Evolutionary conservation across 176 grass and related monocot species (phyloP), one percentile per base, ranked within the genome.

Genomic region (Alopecurus myosuroides): DNA sequence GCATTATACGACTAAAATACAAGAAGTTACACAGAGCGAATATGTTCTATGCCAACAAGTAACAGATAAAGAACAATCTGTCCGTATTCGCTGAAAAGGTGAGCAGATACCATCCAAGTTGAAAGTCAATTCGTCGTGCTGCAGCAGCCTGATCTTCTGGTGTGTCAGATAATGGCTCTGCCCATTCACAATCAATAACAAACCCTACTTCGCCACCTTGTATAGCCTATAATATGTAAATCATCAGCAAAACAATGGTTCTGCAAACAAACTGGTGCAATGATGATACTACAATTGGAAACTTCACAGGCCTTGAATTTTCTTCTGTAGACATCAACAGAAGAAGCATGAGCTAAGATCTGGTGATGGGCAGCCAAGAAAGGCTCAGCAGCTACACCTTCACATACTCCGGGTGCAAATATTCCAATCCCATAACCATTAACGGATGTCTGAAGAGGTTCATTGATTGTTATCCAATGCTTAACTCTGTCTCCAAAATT

Each of bases 131-230:
- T 84, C 97, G 83, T 69, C 91, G 91, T 45, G 88, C 78, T 61
- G 97, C 44, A 81, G 97, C 97, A 75, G 81, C 81, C 74, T 89
- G 85, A 89, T 99, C 93, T 88, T 99, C 89, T 6, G 51, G 56
- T 65, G 91, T 94, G 28, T 92, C 91, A 26, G 97, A 99, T 85
- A 88, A 92, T 67, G 97, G 75, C 45, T 96, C 97, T 49, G 97
- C 97, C 97, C 93, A 99, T 89, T 99, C 97, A 91, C 97, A 96
- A 66, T 98, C 97, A n/a, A 98, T 17, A 83, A 88, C 91, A n/a
- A 98, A 77, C 4, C 91, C 93, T 76, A 98, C 86, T 88, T 92
- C 83, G 79, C 97, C 97, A 89, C 88, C 93, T 98, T 98, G 97
- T 75, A 68, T 23, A 86, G 61, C 89, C 97, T 98, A 80, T 84